Evolutionary conservation across 495 filamentous ascomycete species (phyloP), one percentile per base, ranked within the genome.

Genomic region (Amniculicola lignicola): DNA sequence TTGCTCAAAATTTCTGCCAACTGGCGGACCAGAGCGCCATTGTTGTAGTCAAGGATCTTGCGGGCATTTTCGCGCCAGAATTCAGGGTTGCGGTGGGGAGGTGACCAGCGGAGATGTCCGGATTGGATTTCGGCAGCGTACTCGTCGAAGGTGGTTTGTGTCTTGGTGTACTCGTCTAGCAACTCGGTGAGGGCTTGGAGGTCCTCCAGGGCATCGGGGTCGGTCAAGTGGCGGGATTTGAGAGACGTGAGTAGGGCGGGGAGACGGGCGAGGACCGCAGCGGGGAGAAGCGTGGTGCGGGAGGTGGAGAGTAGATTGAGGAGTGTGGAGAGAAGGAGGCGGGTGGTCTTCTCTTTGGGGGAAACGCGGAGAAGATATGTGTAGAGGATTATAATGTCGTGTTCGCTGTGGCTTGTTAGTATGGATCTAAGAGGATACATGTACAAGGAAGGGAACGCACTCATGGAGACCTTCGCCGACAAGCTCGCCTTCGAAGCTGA

Each of bases 31-130:
- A 95, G 73, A 35, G 85, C 87, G 19, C 86, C 88, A 37, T 87
- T 86, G 61, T 86, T 80, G 44, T 87, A 79, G 22, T 98, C 93
- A 40, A 98, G 75, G 60, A 98, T 96, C 53, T 82, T 82, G 35
- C 89, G 83, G n/a, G 94, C 89, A 61, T 98, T 95, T 55, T 96
- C 93, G 41, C 82, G 83, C 93, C 93, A 98, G 77, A 98, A 98
- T 15, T 81, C 79, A 15, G 82, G 77, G 72, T 87, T 91, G 62
- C 90, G 88, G 69, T 98, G 93, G 2, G 94, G 92, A 29, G 93
- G 94, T 7, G 87, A 92, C 93, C 93, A 98, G 63, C 89, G 84
- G 35, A 98, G 79, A 68, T 95, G 90, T 29, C 93, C 92, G 3
- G 88, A 83, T 43, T 87, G 81, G 28, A 98, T 75, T 72, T 98